Evolutionary conservation across 192 early-diverging fungal species (phyloP).

Genomic region (Dissophora ornata): DNA sequence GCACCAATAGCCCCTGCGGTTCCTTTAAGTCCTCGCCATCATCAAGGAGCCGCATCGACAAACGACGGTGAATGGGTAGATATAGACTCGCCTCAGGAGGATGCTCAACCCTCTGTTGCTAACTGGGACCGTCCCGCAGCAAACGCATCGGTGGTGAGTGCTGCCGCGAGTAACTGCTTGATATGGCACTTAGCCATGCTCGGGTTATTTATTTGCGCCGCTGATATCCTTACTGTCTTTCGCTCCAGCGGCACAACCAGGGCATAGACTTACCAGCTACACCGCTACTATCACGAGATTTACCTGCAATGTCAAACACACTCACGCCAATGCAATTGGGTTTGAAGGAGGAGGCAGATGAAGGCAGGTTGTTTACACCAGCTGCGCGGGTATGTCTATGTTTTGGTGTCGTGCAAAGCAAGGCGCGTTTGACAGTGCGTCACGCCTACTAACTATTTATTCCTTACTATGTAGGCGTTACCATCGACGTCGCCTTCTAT

Average conservation of each 20-base stretch:
- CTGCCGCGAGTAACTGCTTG: too few relatives aligned
- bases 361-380: not conserved
- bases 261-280: not conserved
- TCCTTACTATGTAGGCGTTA: not conserved
- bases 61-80: slow-evolving; percentile 17
- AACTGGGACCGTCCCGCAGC: slow-evolving; percentile 1
- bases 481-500: too few relatives aligned
- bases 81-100: slow-evolving; percentile 8
- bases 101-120: not conserved
- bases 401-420: not conserved
- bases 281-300: not conserved
- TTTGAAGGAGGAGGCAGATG: slow-evolving; percentile 2
- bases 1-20: slow-evolving; percentile 3
- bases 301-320: not conserved
- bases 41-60: not conserved
- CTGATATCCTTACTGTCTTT: too few relatives aligned
- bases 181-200: too few relatives aligned
- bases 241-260: too few relatives aligned
- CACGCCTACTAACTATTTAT: too few relatives aligned
- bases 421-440: too few relatives aligned
- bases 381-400: not conserved
- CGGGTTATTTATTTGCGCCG: too few relatives aligned
- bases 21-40: not conserved
- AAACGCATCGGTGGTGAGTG: not conserved
- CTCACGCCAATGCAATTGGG: not conserved